Conservation (phyloP, 2,329 filamentous ascomycete genomes). For the Rhexocercosporidium sp. region DNA sequence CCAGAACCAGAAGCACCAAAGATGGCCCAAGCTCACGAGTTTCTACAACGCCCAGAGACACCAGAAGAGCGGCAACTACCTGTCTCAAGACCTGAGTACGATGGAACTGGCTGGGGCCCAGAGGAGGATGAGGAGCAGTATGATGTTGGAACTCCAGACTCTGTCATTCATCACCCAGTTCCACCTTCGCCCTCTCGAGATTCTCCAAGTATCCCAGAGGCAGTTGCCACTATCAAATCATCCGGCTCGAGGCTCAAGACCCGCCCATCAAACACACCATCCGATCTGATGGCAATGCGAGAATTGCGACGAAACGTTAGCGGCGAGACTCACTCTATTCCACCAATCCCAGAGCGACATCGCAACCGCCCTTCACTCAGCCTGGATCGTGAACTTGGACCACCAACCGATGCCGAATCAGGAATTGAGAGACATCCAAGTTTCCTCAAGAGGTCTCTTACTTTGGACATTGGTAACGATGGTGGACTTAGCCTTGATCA, state of each 20-base stretch:
- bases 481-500: conserved; percentile 85
- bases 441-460: conserved; percentile 82
- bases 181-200: conserved; percentile 39
- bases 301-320: conserved; percentile 86
- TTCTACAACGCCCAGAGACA: conserved; percentile 34
- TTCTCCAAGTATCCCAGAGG: conserved; percentile 76
- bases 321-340: conserved; percentile 67
- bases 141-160: conserved; percentile 80
- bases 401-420: conserved; percentile 37
- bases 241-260: conserved; percentile 88
- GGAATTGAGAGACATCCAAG: conserved; percentile 64
- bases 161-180: conserved; percentile 82
- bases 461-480: conserved; percentile 74
- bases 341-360: conserved; percentile 66
- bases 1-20: conserved; percentile 25
- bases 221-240: conserved; percentile 86
- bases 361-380: conserved; percentile 59
- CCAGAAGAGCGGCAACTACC: conserved; percentile 37
- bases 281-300: conserved; percentile 83
- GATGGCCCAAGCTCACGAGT: conserved; percentile 38
- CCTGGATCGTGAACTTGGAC: conserved; percentile 43
- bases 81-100: conserved; percentile 65
- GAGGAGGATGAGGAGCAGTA: conserved; percentile 52
- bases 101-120: conserved; percentile 65
- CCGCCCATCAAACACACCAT: conserved; percentile 83